Percentiles rank a stretch among this genome's conserved stretches.
These are phyloP conservation scores for Petunia axillaris DNA, from an alignment of 257 asterid genomes.

Conservation along the genomic window DNA sequence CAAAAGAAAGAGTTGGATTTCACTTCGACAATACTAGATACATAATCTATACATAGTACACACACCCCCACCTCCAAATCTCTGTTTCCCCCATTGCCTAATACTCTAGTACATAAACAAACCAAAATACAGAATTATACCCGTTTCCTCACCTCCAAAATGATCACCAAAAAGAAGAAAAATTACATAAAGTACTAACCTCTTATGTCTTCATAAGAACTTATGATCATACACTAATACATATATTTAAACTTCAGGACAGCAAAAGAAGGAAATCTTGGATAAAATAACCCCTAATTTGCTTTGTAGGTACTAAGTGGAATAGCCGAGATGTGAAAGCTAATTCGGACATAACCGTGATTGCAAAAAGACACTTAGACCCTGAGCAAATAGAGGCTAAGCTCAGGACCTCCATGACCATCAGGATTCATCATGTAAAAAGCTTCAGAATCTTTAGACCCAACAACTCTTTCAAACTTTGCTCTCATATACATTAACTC, in stretches of 20 bases:
- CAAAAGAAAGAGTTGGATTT: constrained; percentile 21
- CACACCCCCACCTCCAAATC: constrained; percentile 12
- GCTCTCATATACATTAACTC: constrained; percentile 97
- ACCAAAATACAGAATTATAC: constrained; percentile 24
- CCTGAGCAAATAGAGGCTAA: constrained; percentile 85
- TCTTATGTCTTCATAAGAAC: constrained; percentile 18
- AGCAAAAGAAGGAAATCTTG: not conserved
- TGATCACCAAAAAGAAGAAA: not conserved
- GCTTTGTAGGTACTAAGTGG: not conserved
- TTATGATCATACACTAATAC: constrained; percentile 10
- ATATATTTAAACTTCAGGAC: not conserved
- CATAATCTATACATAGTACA: constrained; percentile 24
- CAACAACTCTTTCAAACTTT: constrained; percentile 87
- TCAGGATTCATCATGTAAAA: constrained; percentile 98
- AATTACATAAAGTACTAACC: not conserved
- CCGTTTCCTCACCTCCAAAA: not conserved
- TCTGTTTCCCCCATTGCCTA: not conserved
- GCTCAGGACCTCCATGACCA: constrained; percentile 91
- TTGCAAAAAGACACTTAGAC: constrained; percentile 37
- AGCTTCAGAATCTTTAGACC: constrained; percentile 92
- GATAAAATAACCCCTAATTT: not conserved
- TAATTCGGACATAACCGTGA: not conserved
- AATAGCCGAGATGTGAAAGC: not conserved
- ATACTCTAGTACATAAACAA: not conserved
- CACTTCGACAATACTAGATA: constrained; percentile 9